Evolutionary conservation across 2,329 filamentous ascomycete genomes (phyloP).

Genomic region (Cadophora malorum): DNA sequence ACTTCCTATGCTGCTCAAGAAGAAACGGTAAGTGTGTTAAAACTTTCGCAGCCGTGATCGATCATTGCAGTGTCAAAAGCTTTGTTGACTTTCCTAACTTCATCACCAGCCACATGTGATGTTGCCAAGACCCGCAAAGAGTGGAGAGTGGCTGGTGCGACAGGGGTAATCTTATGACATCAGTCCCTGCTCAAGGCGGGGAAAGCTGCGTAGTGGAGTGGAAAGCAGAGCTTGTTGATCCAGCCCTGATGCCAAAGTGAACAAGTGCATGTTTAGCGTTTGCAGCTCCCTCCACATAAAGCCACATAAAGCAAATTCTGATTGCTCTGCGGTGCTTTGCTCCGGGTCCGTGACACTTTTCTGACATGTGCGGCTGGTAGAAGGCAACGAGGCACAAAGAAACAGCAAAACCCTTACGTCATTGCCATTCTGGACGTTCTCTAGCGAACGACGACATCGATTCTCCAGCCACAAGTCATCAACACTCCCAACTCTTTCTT

Average conservation of each 20-base stretch:
- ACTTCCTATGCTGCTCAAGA: too few relatives aligned
- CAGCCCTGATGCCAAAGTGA: constrained; percentile 4
- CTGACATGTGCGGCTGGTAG: constrained; percentile 1
- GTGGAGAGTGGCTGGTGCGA: neutral
- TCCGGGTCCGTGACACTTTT: neutral
- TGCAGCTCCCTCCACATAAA: neutral
- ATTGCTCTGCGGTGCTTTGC: neutral
- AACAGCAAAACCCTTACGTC: constrained; percentile 15
- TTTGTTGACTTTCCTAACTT: neutral
- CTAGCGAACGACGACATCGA: constrained; percentile 20
- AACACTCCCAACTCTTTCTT: constrained; percentile 1
- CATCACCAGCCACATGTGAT: constrained; percentile 8
- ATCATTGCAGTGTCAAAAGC: too few relatives aligned
- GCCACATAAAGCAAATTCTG: too few relatives aligned
- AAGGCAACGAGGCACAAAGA: neutral
- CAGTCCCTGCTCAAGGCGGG: neutral
- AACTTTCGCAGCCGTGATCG: too few relatives aligned
- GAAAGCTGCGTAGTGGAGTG: neutral
- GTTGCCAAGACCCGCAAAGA: neutral
- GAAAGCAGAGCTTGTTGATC: neutral
- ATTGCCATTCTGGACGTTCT: constrained; percentile 14
- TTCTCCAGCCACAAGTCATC: constrained; percentile 14
- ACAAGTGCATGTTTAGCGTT: constrained; percentile 9
- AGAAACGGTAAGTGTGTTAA: too few relatives aligned
- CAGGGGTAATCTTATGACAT: constrained; percentile 10